phyloP scores from a whole-genome alignment of 1,284 basidiomycete genomes.

The Flammula alnicola region DNA sequence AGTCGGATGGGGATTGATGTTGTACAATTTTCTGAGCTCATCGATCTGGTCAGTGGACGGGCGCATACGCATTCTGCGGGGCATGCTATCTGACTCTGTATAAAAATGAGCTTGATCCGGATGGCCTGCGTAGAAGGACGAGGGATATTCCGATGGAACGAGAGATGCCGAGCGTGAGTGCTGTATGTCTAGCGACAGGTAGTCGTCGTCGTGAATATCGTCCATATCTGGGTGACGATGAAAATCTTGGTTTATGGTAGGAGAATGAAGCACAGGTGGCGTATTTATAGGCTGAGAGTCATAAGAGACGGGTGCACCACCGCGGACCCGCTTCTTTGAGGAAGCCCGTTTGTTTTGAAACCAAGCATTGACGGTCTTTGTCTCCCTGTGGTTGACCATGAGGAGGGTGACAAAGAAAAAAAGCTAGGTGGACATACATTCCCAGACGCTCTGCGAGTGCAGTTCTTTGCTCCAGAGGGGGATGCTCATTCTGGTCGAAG shows the following conservation, averaged over 20 bases:
- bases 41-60: conserved; percentile 69
- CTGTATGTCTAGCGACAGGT: conserved; percentile 38
- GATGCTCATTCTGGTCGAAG: conserved; percentile 76
- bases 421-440: conserved; percentile 57
- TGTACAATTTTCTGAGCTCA: conserved; percentile 66
- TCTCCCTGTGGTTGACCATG: conserved; percentile 59
- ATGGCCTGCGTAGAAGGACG: conserved; percentile 50
- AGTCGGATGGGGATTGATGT: conserved; percentile 64
- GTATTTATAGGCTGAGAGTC: conserved; percentile 31
- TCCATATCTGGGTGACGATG: conserved; percentile 40
- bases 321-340: conserved; percentile 69
- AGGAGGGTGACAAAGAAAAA: conserved; percentile 23
- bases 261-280: conserved; percentile 42
- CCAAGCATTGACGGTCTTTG: conserved; percentile 83
- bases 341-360: conserved; percentile 85
- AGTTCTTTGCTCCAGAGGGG: conserved; percentile 67
- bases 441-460: conserved; percentile 69
- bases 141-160: conserved; percentile 33
- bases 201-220: conserved; percentile 52
- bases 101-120: conserved; percentile 52
- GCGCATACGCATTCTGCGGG: conserved; percentile 60
- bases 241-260: conserved; percentile 31
- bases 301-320: conserved; percentile 24
- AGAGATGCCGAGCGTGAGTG: conserved; percentile 39
- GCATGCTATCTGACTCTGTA: conserved; percentile 48